Conservation (phyloP, 495 filamentous ascomycete genomes). For the Talaromyces nanjingensis region DNA sequence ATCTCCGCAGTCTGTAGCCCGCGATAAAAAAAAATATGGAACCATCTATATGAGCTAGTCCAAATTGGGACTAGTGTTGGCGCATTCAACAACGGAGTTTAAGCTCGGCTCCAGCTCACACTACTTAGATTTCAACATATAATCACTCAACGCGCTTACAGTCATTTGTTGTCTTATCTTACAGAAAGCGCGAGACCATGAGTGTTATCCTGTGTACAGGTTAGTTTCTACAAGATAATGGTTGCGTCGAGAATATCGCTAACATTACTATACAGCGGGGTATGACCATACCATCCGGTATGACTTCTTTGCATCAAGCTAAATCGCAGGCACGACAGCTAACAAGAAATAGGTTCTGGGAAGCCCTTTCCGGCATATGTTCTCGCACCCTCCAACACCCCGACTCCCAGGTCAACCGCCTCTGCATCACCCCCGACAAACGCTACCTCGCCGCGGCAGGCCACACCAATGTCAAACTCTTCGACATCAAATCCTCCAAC, state of each 20-base stretch:
- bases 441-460: slow-evolving; percentile 91
- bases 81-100: neutral
- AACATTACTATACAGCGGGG: slow-evolving; percentile 54
- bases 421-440: slow-evolving; percentile 98
- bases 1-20: neutral
- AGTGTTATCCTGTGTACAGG: slow-evolving; percentile 86
- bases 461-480: slow-evolving; percentile 91
- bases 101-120: neutral
- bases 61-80: neutral
- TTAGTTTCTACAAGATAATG: slow-evolving; percentile 30
- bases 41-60: neutral
- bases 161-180: neutral
- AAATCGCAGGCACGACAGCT: neutral
- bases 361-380: slow-evolving; percentile 94
- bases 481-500: slow-evolving; percentile 95
- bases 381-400: slow-evolving; percentile 96
- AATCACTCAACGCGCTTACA: neutral
- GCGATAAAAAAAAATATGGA: neutral
- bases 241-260: slow-evolving; percentile 2
- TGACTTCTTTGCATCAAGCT: slow-evolving; percentile 14
- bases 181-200: slow-evolving; percentile 40
- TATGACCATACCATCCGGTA: slow-evolving; percentile 99
- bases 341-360: slow-evolving; percentile 71
- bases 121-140: neutral
- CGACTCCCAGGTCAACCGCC: slow-evolving; percentile 95